Percentiles rank a stretch among this genome's conserved stretches.
Evolutionary conservation across 148 eudicot genomes (phyloP).

Genomic region (Vaccinium macrocarpon): DNA sequence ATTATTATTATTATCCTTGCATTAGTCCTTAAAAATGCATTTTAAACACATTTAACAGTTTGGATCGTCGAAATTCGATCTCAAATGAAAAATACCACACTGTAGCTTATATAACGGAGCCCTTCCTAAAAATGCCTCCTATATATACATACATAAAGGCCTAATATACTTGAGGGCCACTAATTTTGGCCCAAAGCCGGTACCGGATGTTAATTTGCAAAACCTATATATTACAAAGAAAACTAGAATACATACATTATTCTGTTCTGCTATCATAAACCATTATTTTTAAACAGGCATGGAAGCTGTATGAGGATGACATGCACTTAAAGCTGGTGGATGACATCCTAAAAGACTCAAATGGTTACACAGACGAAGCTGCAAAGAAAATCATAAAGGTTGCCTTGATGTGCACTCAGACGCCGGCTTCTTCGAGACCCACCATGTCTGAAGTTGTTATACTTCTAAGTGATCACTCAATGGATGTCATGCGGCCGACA

Average conservation of each 20-base stretch:
- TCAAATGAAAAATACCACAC: no score
- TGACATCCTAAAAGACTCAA: slow-evolving; percentile 20
- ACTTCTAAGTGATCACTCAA: slow-evolving; percentile 28
- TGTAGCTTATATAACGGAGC: no score
- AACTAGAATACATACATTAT: neutral
- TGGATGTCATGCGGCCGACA: slow-evolving; percentile 12
- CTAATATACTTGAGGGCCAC: no score
- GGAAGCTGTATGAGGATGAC: slow-evolving; percentile 35
- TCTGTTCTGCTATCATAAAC: neutral
- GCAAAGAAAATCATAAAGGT: slow-evolving; percentile 38
- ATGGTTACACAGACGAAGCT: slow-evolving; percentile 26
- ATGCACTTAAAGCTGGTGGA: slow-evolving; percentile 32
- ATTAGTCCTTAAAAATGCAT: no score
- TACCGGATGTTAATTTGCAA: no score
- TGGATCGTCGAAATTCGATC: no score
- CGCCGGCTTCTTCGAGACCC: slow-evolving; percentile 37
- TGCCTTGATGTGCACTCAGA: slow-evolving; percentile 43
- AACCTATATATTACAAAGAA: neutral
- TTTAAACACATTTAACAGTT: no score
- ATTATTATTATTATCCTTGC: no score
- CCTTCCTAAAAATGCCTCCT: no score
- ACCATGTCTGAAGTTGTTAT: slow-evolving; percentile 46
- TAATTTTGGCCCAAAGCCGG: no score
- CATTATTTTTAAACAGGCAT: slow-evolving; percentile 26
- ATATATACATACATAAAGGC: no score